Evolutionary conservation across 495 filamentous ascomycete species (phyloP).

Genomic region (Collariella sp.): DNA sequence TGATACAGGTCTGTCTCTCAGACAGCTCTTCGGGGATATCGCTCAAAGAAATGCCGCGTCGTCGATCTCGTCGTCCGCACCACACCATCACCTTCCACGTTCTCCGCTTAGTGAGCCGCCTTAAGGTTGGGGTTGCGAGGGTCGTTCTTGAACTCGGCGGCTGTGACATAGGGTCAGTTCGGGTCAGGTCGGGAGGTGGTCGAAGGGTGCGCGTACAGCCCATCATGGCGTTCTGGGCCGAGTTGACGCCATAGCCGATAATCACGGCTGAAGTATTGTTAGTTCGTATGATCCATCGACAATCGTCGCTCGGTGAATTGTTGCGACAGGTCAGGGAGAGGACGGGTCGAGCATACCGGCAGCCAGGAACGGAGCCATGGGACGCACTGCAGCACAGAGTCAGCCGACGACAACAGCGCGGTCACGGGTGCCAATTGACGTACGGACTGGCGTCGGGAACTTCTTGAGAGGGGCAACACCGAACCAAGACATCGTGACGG

Average conservation of each 20-base stretch:
- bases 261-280: constrained; percentile 52
- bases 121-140: constrained; percentile 75
- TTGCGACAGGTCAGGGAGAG: too few relatives aligned
- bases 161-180: constrained; percentile 41
- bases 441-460: constrained; percentile 81
- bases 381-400: constrained; percentile 55
- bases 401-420: constrained; percentile 6
- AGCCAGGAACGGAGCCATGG: constrained; percentile 84
- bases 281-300: neutral
- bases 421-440: constrained; percentile 36
- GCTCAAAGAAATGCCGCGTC: constrained; percentile 15
- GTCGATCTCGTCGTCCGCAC: constrained; percentile 15
- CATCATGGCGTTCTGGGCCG: constrained; percentile 58
- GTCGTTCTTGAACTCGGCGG: constrained; percentile 91
- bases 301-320: neutral
- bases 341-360: constrained; percentile 60
- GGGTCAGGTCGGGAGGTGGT: constrained; percentile 1
- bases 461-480: constrained; percentile 63
- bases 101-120: constrained; percentile 36
- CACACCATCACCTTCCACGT: constrained; percentile 4
- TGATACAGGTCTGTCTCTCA: constrained; percentile 24
- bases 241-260: constrained; percentile 82
- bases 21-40: constrained; percentile 13
- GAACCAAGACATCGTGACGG: constrained; percentile 66
- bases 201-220: constrained; percentile 50